Conservation (phyloP, 2,329 filamentous ascomycete species). For the Fusarium anthophilum region DNA sequence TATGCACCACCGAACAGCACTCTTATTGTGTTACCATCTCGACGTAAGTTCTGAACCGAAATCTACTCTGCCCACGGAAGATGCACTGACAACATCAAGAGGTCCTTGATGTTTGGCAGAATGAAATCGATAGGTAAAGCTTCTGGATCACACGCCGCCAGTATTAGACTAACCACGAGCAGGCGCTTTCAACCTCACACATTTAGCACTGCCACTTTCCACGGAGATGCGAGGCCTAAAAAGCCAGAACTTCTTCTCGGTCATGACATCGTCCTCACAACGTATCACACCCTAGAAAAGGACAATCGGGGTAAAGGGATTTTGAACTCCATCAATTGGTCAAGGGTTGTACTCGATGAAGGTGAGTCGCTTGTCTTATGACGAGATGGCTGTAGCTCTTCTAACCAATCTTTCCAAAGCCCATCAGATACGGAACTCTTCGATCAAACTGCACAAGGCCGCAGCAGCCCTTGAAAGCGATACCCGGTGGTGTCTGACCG, state of each 20-base stretch:
- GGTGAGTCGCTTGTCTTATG: rapidly evolving
- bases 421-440: background rate
- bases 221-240: background rate
- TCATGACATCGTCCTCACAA: background rate
- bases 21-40: background rate
- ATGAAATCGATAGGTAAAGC: background rate
- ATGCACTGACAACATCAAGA: background rate
- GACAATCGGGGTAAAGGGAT: rapidly evolving
- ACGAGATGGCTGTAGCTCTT: rapidly evolving
- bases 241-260: rapidly evolving
- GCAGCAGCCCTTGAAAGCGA: rapidly evolving
- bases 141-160: rapidly evolving
- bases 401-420: rapidly evolving
- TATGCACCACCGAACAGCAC: rapidly evolving
- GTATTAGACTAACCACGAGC: rapidly evolving
- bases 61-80: rapidly evolving
- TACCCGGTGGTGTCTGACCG: rapidly evolving
- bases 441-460: rapidly evolving
- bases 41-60: background rate
- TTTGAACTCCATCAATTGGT: background rate
- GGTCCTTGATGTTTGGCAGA: conserved; percentile 2
- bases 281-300: background rate
- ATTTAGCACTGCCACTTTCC: background rate
- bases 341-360: background rate
- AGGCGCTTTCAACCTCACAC: background rate